phyloP scores from a whole-genome alignment of 805 yeast species.

The Kodamaea sagamina region DNA sequence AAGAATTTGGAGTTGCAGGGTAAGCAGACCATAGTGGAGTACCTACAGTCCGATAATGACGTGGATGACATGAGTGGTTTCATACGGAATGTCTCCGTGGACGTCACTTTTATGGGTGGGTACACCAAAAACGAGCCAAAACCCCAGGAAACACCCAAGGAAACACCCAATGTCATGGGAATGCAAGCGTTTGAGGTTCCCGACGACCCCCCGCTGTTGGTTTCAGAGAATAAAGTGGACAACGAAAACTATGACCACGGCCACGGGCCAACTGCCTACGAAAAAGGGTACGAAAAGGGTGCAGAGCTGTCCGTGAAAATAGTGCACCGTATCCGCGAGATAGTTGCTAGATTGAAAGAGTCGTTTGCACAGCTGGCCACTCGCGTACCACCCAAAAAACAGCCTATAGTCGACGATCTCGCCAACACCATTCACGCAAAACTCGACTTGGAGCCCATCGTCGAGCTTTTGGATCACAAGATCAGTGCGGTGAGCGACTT shows the following conservation, averaged over 20 bases:
- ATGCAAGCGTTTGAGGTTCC: conserved; percentile 22
- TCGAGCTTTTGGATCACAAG: conserved; percentile 30
- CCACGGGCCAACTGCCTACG: conserved; percentile 33
- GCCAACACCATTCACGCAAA: conserved; percentile 36
- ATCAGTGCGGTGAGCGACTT: conserved; percentile 30
- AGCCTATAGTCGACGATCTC: conserved; percentile 27
- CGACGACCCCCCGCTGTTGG: conserved; percentile 8
- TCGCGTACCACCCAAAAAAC: neutral
- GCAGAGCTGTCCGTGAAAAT: conserved; percentile 28
- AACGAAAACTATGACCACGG: conserved; percentile 18
- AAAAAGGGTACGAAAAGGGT: conserved; percentile 39
- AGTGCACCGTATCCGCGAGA: conserved; percentile 16
- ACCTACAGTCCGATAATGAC: conserved; percentile 28
- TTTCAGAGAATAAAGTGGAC: conserved; percentile 3
- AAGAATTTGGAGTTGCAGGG: conserved; percentile 42
- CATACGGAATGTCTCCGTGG: conserved; percentile 24
- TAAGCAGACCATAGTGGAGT: conserved; percentile 29
- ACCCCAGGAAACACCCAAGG: neutral
- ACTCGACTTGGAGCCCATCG: conserved; percentile 37
- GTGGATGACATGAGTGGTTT: conserved; percentile 19
- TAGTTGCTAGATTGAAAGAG: conserved; percentile 2
- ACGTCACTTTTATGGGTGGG: conserved; percentile 28
- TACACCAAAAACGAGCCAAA: conserved; percentile 2
- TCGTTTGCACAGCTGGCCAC: conserved; percentile 1
- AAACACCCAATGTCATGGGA: conserved; percentile 19